A percentile compares a stretch with the other conserved stretches of the same genome.
These are phyloP conservation scores for Pseudohalonectria lignicola DNA, from an alignment of 2,329 filamentous ascomycete genomes.

Conservation along the genomic window DNA sequence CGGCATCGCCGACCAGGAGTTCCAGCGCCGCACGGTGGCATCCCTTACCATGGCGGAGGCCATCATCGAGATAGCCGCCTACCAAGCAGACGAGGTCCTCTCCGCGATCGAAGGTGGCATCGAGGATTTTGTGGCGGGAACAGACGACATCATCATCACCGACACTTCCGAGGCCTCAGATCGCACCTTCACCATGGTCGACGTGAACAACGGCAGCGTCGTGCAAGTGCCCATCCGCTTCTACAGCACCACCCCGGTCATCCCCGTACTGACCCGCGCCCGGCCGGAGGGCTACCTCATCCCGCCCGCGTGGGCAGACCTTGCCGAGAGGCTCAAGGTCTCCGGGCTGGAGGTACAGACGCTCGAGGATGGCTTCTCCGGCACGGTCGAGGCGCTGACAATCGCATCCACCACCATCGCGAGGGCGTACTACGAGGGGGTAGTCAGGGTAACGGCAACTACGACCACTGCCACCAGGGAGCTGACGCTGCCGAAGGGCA, in stretches of 20 bases:
- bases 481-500: background rate
- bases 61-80: constrained; percentile 1
- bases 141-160: constrained; percentile 1
- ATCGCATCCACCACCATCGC: background rate
- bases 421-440: background rate
- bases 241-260: background rate
- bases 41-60: constrained; percentile 1
- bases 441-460: constrained; percentile 1
- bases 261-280: background rate
- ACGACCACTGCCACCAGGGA: background rate
- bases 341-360: constrained; percentile 1
- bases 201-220: background rate
- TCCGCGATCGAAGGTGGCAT: background rate
- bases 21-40: background rate
- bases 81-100: background rate
- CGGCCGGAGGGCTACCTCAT: constrained; percentile 1
- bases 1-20: constrained; percentile 1
- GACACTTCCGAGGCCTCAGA: background rate
- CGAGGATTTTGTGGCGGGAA: background rate
- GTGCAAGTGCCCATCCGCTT: background rate
- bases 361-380: background rate
- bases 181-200: background rate
- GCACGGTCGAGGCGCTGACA: background rate
- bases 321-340: background rate
- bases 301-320: background rate